phyloP scores from a whole-genome alignment of 1,284 basidiomycete species.

The Apiotrichum gamsii region DNA sequence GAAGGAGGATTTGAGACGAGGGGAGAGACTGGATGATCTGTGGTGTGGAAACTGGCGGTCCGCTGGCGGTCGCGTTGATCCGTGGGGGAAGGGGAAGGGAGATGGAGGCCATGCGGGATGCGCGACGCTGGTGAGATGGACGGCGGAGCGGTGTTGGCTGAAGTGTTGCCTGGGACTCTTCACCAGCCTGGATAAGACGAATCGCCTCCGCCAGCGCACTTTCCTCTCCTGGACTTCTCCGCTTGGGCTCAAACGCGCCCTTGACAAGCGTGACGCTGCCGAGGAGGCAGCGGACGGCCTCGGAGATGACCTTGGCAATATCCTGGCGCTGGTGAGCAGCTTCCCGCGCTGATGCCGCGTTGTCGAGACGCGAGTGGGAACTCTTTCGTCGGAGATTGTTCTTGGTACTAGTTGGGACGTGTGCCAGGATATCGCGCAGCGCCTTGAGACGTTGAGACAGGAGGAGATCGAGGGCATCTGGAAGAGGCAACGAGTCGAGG shows the following conservation, averaged over 20 bases:
- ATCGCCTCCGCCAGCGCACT: constrained; percentile 40
- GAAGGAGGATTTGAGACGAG: constrained; percentile 44
- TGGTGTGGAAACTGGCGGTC: constrained; percentile 30
- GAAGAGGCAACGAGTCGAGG: constrained; percentile 69
- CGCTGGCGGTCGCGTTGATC: constrained; percentile 19
- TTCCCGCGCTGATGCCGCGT: constrained; percentile 9
- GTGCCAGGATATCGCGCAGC: constrained; percentile 49
- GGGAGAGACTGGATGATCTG: constrained; percentile 42
- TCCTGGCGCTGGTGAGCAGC: constrained; percentile 21
- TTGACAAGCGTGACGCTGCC: constrained; percentile 30
- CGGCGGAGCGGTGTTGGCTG: constrained; percentile 11
- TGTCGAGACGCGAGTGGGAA: not conserved
- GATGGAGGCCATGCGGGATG: constrained; percentile 41
- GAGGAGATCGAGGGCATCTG: constrained; percentile 63
- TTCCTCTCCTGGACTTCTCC: constrained; percentile 10
- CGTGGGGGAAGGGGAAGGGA: constrained; percentile 32
- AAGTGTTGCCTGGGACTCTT: constrained; percentile 10
- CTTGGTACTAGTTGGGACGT: constrained; percentile 4
- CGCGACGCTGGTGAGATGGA: constrained; percentile 28
- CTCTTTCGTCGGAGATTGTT: not conserved
- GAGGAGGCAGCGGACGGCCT: constrained; percentile 32
- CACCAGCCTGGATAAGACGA: constrained; percentile 38
- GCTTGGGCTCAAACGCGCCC: constrained; percentile 28
- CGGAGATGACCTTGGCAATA: constrained; percentile 28
- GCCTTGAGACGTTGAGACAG: constrained; percentile 66